phyloP scores from a whole-genome alignment of 805 yeast genomes.

The Saturnispora ahearnii region DNA sequence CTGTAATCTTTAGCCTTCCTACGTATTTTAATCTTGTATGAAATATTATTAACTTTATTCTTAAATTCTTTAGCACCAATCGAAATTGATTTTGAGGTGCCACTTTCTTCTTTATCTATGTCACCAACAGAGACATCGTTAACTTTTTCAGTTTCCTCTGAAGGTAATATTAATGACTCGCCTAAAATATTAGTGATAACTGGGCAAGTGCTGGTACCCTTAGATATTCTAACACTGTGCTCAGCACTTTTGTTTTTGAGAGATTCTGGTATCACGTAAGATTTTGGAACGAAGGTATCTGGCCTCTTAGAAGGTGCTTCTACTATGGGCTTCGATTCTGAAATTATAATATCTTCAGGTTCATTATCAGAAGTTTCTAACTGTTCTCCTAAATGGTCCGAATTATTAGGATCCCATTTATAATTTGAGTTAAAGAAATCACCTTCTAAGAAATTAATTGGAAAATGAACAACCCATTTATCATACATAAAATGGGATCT shows the following conservation, averaged over 20 bases:
- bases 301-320: background rate
- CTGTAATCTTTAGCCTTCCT: conserved; percentile 14
- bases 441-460: conserved; percentile 11
- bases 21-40: conserved; percentile 25
- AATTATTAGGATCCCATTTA: background rate
- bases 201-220: conserved; percentile 1
- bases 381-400: background rate
- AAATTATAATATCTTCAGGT: background rate
- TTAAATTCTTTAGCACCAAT: background rate
- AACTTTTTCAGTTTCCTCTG: background rate
- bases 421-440: background rate
- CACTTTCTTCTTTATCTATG: background rate
- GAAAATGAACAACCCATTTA: conserved; percentile 31
- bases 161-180: background rate
- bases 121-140: no score
- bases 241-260: conserved; percentile 1
- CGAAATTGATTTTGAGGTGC: background rate
- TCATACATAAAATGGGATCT: conserved; percentile 33
- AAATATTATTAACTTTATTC: conserved; percentile 8
- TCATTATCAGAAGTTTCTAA: background rate
- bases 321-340: no score
- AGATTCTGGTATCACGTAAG: conserved; percentile 10
- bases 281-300: conserved; percentile 10
- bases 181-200: conserved; percentile 5
- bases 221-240: background rate